Base-by-base conservation (phyloP, 1,139 yeast species). In the Sugiyamaella castrensis region DNA sequence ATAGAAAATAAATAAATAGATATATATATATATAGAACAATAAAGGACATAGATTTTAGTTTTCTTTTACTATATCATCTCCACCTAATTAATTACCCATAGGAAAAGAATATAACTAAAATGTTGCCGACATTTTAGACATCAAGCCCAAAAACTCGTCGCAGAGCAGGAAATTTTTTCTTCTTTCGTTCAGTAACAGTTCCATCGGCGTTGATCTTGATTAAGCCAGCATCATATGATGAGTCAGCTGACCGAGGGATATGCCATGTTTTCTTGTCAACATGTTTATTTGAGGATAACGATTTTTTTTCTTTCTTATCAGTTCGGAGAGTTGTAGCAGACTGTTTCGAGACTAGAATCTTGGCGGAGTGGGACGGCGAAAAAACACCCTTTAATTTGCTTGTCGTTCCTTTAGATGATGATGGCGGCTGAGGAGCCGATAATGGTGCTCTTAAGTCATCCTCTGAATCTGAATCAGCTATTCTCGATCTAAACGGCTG, bases 381-480 rank as follows among this genome's bases (percentile, higher is more conserved):
- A 48, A 65, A 65, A 37, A 65, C 59, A 8, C 56, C 57, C 41
- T 57, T 58, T 30, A 64, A 43, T 43, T 44, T 52, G 30, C 48
- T 42, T 35, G 39, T 34, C 7, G 39, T 5, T 28, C 26, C 41
- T 44, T 31, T 42, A 11, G 46, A 30, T 24, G 24, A 19, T 19
- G 24, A 19, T 13, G 36, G 41, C 24, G 43, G 40, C 8, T 19
- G 29, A 13, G 39, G 39, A 16, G 36, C 32, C 13, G 36, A 28
- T 16, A 26, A 19, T 2, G 47, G 42, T 26, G 37, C 13, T 9
- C 16, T 41, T 10, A 43, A n/a, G 16, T 63, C 69, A 37, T 61
- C 63, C 12, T 67, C 71, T 1, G 66, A 58, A 46, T 66, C 70
- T 8, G 65, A 59, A 48, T 67, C 71, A n/a, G 64, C 67, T 39